Percentiles rank a stretch among this genome's conserved stretches.
Evolutionary conservation across 257 asterid species (phyloP).

Genomic region (Forsythia viridissima): DNA sequence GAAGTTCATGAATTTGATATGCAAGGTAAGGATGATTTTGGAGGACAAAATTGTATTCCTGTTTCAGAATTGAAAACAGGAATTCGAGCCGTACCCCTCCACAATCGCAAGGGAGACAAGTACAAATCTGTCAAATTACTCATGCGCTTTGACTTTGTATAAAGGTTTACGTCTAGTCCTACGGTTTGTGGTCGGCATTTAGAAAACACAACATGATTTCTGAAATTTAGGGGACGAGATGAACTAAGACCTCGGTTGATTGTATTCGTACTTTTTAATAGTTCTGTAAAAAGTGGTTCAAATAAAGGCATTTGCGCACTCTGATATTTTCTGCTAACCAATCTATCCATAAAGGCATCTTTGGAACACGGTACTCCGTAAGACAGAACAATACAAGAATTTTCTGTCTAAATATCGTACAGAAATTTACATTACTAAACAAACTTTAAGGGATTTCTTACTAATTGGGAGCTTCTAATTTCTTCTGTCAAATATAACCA

Average conservation of each 20-base stretch:
- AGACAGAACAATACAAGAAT: background rate
- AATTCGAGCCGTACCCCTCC: constrained; percentile 61
- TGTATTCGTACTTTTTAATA: background rate
- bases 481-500: background rate
- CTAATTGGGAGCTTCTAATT: background rate
- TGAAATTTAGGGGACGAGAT: no score
- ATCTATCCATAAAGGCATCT: no score
- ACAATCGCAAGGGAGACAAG: constrained; percentile 64
- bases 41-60: constrained; percentile 87
- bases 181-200: background rate
- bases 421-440: no score
- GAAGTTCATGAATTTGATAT: constrained; percentile 83
- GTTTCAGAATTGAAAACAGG: constrained; percentile 73
- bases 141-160: constrained; percentile 50
- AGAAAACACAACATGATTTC: no score
- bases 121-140: constrained; percentile 68
- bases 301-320: no score
- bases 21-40: constrained; percentile 78
- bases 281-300: background rate
- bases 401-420: background rate
- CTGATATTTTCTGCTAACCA: no score
- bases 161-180: constrained; percentile 11
- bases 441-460: background rate
- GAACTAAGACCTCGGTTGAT: no score
- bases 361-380: background rate